Base-by-base conservation (phyloP, 139 green algal species). In the Chlamydomonas incerta region DNA sequence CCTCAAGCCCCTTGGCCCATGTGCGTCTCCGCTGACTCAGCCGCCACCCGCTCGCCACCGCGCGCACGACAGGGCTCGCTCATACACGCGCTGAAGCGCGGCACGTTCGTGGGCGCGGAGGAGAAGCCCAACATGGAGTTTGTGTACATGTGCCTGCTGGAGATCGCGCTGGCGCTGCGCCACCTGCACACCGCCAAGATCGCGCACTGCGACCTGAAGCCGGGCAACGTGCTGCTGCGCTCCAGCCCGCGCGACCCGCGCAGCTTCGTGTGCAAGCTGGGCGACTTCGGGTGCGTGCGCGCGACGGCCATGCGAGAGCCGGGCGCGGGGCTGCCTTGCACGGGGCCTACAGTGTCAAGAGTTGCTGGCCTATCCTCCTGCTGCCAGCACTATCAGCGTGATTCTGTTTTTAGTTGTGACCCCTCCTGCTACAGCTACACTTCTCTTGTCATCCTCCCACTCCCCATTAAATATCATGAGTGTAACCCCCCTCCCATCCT, bases 231-330 rank as follows among this genome's bases (percentile, higher is more conserved):
- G 65, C 65, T 84, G 65, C 77, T 84, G 77, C 67, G 77, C 8
- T 84, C 77, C 41, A 84, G 77, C 20, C 77, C 77, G 34, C 41
- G 77, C 20, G 77, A 84, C 47, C 46, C n/a, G 4, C 77, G 77
- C 46, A 47, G 77, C 77, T 84, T 84, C 65, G 77, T 84, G 6
- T 84, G 77, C 77, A 84, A 84, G 77, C 77, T 84, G 29, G 77
- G 46, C 2, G 77, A 84, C 46, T 84, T 84, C 18, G 77, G 77
- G 77, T 84, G 18, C 41, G 41, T 50, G 5, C n/a, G n/a, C n/a
- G n/a, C n/a, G n/a, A n/a, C n/a, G n/a, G n/a, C n/a, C n/a, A n/a
- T n/a, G n/a, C n/a, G n/a, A n/a, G n/a, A n/a, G n/a, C n/a, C n/a
- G n/a, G n/a, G n/a, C n/a, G n/a, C n/a, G n/a, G n/a, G n/a, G n/a